phyloP scores from a whole-genome alignment of 2,329 filamentous ascomycete genomes.

The Microsporum ferrugineum region DNA sequence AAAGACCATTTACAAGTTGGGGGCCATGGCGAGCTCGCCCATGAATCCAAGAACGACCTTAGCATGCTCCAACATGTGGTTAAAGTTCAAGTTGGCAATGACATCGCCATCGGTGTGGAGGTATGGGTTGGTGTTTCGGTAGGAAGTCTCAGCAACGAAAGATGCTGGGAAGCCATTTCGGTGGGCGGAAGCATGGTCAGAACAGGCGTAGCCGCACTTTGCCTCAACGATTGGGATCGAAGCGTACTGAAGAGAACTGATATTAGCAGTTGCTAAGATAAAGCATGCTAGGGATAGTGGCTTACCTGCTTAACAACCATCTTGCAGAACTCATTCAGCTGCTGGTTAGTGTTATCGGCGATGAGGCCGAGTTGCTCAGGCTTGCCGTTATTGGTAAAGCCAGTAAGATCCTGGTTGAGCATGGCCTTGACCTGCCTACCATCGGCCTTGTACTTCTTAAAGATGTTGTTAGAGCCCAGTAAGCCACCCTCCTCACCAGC shows the following conservation, averaged over 20 bases:
- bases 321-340: conserved; percentile 83
- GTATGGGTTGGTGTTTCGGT: conserved; percentile 52
- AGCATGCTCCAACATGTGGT: conserved; percentile 87
- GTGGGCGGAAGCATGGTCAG: conserved; percentile 33
- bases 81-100: conserved; percentile 62
- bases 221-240: conserved; percentile 76
- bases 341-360: conserved; percentile 75
- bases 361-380: conserved; percentile 85
- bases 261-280: background rate
- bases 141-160: conserved; percentile 53
- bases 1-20: background rate
- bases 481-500: conserved; percentile 53
- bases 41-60: conserved; percentile 71
- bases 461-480: conserved; percentile 80
- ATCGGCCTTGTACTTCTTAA: conserved; percentile 63
- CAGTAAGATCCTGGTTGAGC: conserved; percentile 98
- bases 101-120: conserved; percentile 65
- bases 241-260: conserved; percentile 52
- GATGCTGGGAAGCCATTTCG: conserved; percentile 55
- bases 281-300: background rate
- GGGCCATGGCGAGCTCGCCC: conserved; percentile 63
- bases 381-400: conserved; percentile 73
- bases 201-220: conserved; percentile 70
- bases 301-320: conserved; percentile 59
- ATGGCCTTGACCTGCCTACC: conserved; percentile 78